A percentile compares a stretch with the other conserved stretches of the same genome.
These are phyloP conservation scores for Akebia trifoliata DNA, from an alignment of 164 flowering plant species.

Conservation along the genomic window DNA sequence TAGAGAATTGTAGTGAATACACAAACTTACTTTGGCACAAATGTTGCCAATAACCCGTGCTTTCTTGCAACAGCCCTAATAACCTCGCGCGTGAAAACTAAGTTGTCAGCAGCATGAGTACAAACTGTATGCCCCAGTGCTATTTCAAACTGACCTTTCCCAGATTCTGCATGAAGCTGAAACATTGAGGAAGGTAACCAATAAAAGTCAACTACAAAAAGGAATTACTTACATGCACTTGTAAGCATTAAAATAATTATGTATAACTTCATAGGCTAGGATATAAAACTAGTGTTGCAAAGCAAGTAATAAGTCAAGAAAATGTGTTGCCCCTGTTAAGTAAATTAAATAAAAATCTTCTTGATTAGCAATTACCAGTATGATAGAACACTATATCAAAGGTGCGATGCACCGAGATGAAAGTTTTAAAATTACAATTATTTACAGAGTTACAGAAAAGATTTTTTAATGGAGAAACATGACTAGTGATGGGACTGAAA, in stretches of 20 bases:
- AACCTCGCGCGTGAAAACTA: constrained; percentile 76
- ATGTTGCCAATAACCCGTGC: constrained; percentile 82
- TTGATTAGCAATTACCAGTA: no score
- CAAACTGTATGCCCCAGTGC: constrained; percentile 60
- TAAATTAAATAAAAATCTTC: no score
- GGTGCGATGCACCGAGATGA: background rate
- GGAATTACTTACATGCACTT: background rate
- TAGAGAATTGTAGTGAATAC: background rate
- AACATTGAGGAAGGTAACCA: constrained; percentile 11
- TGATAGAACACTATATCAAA: background rate
- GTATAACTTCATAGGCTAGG: background rate
- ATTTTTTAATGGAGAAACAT: no score
- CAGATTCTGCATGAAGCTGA: constrained; percentile 90
- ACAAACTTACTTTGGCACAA: constrained; percentile 81
- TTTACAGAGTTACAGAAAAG: background rate
- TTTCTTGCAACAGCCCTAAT: constrained; percentile 80
- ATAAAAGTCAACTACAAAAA: no score
- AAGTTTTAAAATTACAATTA: background rate
- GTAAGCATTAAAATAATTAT: background rate
- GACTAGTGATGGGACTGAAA: no score
- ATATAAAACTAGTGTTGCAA: background rate
- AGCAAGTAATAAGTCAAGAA: no score
- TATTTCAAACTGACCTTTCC: constrained; percentile 88
- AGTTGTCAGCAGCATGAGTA: constrained; percentile 68
- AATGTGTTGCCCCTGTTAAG: no score